These are phyloP conservation scores for Bipolaris cookei DNA, from an alignment of 2,329 filamentous ascomycete genomes.

Conservation along the genomic window DNA sequence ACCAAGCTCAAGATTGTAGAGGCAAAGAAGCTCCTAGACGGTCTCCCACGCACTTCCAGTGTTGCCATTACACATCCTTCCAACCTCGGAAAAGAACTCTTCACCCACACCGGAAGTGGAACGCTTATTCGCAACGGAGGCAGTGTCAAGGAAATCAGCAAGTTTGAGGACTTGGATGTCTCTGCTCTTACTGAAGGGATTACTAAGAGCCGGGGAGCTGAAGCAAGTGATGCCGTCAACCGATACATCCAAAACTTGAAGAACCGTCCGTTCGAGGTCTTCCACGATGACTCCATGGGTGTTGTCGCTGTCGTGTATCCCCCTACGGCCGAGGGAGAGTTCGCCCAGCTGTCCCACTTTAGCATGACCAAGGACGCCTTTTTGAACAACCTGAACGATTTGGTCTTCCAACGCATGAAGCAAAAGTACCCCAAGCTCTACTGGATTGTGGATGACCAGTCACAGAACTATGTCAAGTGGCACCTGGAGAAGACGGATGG, in stretches of 20 bases:
- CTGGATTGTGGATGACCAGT: conserved; percentile 95
- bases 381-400: conserved; percentile 93
- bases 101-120: conserved; percentile 93
- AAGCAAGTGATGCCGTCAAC: conserved; percentile 83
- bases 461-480: conserved; percentile 91
- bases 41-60: conserved; percentile 87
- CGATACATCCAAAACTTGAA: conserved; percentile 82
- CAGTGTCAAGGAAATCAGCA: conserved; percentile 78
- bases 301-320: conserved; percentile 89
- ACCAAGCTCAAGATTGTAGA: conserved; percentile 97
- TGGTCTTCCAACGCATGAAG: conserved; percentile 91
- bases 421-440: conserved; percentile 90
- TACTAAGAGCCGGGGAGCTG: conserved; percentile 78
- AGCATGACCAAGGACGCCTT: conserved; percentile 94
- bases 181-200: conserved; percentile 81
- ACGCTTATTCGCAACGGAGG: conserved; percentile 91
- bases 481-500: conserved; percentile 98
- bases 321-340: conserved; percentile 66
- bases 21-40: conserved; percentile 90
- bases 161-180: conserved; percentile 77
- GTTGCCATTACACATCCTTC: conserved; percentile 98
- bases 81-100: conserved; percentile 93
- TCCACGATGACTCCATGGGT: conserved; percentile 93
- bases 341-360: conserved; percentile 86
- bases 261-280: conserved; percentile 83